Evolutionary conservation across 2,329 filamentous ascomycete species (phyloP), one percentile per base, ranked within the genome.

Genomic region (Alternaria angustiovoidea): DNA sequence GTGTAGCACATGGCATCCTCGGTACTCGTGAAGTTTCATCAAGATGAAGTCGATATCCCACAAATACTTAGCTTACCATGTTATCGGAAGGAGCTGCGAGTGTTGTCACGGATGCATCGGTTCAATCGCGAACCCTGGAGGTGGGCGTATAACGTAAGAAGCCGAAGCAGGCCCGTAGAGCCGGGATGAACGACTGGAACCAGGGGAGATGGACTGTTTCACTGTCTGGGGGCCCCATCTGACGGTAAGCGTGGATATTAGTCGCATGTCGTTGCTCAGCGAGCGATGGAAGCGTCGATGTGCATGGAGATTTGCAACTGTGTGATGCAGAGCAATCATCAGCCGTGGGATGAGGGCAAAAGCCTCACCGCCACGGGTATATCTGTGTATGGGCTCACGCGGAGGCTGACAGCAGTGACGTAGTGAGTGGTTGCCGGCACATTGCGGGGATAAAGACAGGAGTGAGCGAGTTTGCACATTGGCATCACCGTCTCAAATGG

Each of bases 401-500:
- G 34, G 11, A 42, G 11, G 18, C 28, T 18, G 57, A 56, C 52
- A 56, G 57, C 32, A 56, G 44, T 59, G 57, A 59, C 44, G 52
- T 51, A 56, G 44, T 34, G 43, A 6, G 32, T 6, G 16, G 14
- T 44, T 20, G 22, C 12, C 30, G 41, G 14, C 24, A 34, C n/a
- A 39, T 26, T 52, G 36, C 24, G 34, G 49, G 36, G 24, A 16
- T 41, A 12, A 38, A 12, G 16, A 30, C 22, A 24, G 22, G 1
- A 24, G 22, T 24, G 22, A 24, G 22, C 22, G 22, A 24, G 22
- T 42, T 30, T 43, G 56, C 34, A 41, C 20, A 46, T 54, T 32
- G 39, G 54, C 14, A n/a, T 22, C 18, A 22, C 8, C 24, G 24
- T 26, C 22, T 32, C 28, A 52, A 36, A 28, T 44, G 30, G 38